Conservation (phyloP, 2,329 filamentous ascomycete species). For the Aspergillus neoniger region DNA sequence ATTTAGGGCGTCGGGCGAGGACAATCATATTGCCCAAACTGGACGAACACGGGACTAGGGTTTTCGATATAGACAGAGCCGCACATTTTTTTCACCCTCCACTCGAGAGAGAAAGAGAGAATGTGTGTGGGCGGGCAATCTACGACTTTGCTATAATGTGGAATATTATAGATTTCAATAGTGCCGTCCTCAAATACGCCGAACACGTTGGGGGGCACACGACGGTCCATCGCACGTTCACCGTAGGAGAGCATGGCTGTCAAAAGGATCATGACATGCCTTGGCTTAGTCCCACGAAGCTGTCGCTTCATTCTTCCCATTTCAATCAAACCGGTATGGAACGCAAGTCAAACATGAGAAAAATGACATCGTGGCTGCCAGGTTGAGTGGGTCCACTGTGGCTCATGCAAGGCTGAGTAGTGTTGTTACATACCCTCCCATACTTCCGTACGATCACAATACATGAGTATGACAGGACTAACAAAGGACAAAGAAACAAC, state of each 20-base stretch:
- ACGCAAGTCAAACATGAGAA: slow-evolving; percentile 3
- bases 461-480: neutral
- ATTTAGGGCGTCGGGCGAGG: slow-evolving; percentile 17
- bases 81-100: slow-evolving; percentile 10
- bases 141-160: neutral
- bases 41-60: slow-evolving; percentile 13
- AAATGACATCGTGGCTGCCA: slow-evolving; percentile 1
- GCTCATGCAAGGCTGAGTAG: slow-evolving; percentile 25
- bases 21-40: slow-evolving; percentile 21
- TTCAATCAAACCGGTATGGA: neutral
- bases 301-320: neutral
- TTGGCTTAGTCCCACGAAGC: neutral
- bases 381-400: slow-evolving; percentile 17
- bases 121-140: too few species aligned
- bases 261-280: neutral
- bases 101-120: too few species aligned
- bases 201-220: neutral
- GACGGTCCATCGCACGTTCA: neutral
- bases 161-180: slow-evolving; percentile 12
- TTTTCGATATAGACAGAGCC: slow-evolving; percentile 20
- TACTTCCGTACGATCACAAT: neutral
- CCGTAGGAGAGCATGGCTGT: neutral
- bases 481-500: slow-evolving; percentile 5
- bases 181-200: neutral
- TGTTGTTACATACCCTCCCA: neutral